Percentiles rank a stretch among this genome's conserved stretches.
Conservation (phyloP, 495 filamentous ascomycete species). For the Parmelia sp. region DNA sequence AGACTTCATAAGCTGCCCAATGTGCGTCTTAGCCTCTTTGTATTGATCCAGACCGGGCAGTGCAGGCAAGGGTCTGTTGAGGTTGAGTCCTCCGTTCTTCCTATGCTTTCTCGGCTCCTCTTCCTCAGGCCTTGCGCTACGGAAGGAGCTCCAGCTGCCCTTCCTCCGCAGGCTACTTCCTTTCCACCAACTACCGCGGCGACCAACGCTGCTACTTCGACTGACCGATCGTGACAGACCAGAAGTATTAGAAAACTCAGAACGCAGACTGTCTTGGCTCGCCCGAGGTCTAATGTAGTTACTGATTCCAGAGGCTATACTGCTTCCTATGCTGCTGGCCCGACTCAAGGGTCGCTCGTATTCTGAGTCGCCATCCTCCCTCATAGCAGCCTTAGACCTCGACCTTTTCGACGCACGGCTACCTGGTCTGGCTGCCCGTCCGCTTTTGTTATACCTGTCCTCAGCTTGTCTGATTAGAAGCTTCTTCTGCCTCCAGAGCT, state of each 20-base stretch:
- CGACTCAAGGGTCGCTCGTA: slow-evolving; percentile 11
- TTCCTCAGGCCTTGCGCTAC: slow-evolving; percentile 23
- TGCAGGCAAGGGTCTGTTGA: slow-evolving; percentile 27
- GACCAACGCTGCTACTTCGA: slow-evolving; percentile 25
- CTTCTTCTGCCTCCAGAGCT: slow-evolving; percentile 25
- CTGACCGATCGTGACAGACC: slow-evolving; percentile 19
- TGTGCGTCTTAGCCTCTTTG: slow-evolving; percentile 26
- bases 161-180: slow-evolving; percentile 21
- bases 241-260: slow-evolving; percentile 4
- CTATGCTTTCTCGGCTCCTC: slow-evolving; percentile 16
- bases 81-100: slow-evolving; percentile 23
- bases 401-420: slow-evolving; percentile 19
- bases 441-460: slow-evolving; percentile 20
- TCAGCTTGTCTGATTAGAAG: slow-evolving; percentile 20
- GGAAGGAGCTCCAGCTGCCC: slow-evolving; percentile 29
- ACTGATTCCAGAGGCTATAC: slow-evolving; percentile 22
- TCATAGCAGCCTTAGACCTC: slow-evolving; percentile 1
- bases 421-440: slow-evolving; percentile 18
- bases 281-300: slow-evolving; percentile 26
- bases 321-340: slow-evolving; percentile 21
- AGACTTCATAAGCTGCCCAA: slow-evolving; percentile 26
- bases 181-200: slow-evolving; percentile 25
- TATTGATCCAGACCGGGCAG: slow-evolving; percentile 29
- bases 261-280: slow-evolving; percentile 25
- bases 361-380: slow-evolving; percentile 11